A percentile compares a stretch with the other conserved stretches of the same genome.
phyloP scores from a whole-genome alignment of 768 basidiomycete genomes.

The Pisolithus tinctorius region DNA sequence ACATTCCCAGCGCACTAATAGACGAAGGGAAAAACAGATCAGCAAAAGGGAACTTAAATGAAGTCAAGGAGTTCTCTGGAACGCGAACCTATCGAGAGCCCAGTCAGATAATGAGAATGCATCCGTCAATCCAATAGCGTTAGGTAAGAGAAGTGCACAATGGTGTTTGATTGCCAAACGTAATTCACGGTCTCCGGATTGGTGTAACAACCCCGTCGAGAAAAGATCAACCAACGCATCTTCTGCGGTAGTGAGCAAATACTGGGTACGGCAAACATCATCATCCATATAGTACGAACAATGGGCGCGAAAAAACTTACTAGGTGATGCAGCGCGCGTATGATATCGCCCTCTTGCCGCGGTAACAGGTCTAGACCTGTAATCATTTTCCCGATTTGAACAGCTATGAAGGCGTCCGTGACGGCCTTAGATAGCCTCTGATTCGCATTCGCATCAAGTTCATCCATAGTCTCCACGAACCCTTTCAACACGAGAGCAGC shows the following conservation, averaged over 20 bases:
- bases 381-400: conserved; percentile 45
- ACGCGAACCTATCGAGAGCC: conserved; percentile 57
- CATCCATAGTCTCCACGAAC: conserved; percentile 30
- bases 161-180: conserved; percentile 43
- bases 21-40: neutral
- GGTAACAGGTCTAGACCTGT: conserved; percentile 19
- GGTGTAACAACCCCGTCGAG: conserved; percentile 41
- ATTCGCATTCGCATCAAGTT: conserved; percentile 46
- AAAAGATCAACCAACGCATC: conserved; percentile 51
- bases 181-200: conserved; percentile 27
- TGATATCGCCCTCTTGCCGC: conserved; percentile 10
- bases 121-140: conserved; percentile 63
- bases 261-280: conserved; percentile 30
- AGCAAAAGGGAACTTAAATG: too few relatives aligned
- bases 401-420: conserved; percentile 63
- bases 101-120: conserved; percentile 72
- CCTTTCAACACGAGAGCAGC: conserved; percentile 52
- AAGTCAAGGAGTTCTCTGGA: neutral
- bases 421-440: conserved; percentile 57
- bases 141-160: conserved; percentile 49
- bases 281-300: neutral
- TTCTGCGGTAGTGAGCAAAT: conserved; percentile 54
- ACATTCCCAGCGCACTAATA: conserved; percentile 59
- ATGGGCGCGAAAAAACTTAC: conserved; percentile 10
- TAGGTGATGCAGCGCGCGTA: conserved; percentile 23